Evolutionary conservation across 495 filamentous ascomycete genomes (phyloP), one percentile per base, ranked within the genome.

Genomic region (Penicillium arizonense): DNA sequence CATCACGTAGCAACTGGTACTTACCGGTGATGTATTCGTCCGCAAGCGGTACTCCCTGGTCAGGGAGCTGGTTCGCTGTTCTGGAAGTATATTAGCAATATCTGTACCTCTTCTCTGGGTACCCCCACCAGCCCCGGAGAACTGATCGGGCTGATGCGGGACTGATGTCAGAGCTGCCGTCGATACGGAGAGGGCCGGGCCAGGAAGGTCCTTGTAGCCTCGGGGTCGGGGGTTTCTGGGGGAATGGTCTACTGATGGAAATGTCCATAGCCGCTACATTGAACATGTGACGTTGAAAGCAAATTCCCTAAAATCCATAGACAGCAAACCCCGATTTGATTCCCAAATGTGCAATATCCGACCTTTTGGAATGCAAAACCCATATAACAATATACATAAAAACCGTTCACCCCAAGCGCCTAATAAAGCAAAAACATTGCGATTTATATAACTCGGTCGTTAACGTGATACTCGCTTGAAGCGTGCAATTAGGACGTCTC

Each of bases 401-500:
- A 59, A 32, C 43, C 24, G 23, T 45, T 30, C 32, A 40, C 44
- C 54, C 57, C 12, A 40, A 59, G 61, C 63, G 55, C 60, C 63
- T 38, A 35, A 43, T 50, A 26, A 44, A 21, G 24, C 28, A 23
- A 39, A 53, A 40, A 40, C 35, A 55, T 23, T 39, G 51, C 38
- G 41, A 8, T 54, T 47, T 51, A 57, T 53, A 57, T 53, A 47
- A 45, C 36, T 14, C 34, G 18, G 32, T 63, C 60, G 50, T 63
- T 53, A 52, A 51, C 58, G 45, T 61, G 30, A 64, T 11, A 44
- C 47, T 58, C 52, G 46, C 49, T 36, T 50, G 6, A 18, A 41
- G 16, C 23, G 21, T 47, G 36, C 8, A 16, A 43, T 65, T 62
- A 72, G 32, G 71, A 64, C 45, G 96, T 87, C 44, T 93, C 91